Evolutionary conservation across 345 rosid species (phyloP).

Genomic region (Passiflora organensis): DNA sequence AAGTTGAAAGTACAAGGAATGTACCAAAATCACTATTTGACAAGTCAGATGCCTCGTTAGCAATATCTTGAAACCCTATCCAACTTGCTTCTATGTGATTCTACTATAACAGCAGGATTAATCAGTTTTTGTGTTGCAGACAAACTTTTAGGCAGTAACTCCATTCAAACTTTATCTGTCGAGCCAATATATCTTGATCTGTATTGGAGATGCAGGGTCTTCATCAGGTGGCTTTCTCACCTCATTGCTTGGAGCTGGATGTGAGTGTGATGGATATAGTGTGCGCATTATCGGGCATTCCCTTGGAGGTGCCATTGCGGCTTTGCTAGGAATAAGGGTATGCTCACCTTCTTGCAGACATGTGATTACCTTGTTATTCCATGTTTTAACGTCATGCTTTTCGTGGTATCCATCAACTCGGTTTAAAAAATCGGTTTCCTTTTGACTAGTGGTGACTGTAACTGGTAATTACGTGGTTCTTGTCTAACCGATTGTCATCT

Average conservation of each 20-base stretch:
- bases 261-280: conserved; percentile 86
- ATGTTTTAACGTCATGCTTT: background rate
- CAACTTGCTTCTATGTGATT: too few species aligned
- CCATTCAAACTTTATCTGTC: too few species aligned
- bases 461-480: background rate
- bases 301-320: conserved; percentile 87
- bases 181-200: background rate
- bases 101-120: too few species aligned
- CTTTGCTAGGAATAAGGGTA: conserved; percentile 80
- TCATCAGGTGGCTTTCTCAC: conserved; percentile 55
- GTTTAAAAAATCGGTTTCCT: background rate
- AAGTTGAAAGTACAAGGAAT: too few species aligned
- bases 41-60: too few species aligned
- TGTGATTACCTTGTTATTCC: conserved; percentile 2
- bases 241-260: conserved; percentile 70
- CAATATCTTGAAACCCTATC: too few species aligned
- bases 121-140: too few species aligned
- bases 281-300: conserved; percentile 82
- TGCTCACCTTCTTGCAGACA: conserved; percentile 17
- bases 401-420: background rate
- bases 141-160: too few species aligned
- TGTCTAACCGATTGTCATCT: background rate
- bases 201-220: conserved; percentile 30
- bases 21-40: too few species aligned
- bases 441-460: background rate